A percentile compares a stretch with the other conserved stretches of the same genome.
Conservation (phyloP, 2,329 filamentous ascomycete species). For the Akanthomyces muscarius region DNA sequence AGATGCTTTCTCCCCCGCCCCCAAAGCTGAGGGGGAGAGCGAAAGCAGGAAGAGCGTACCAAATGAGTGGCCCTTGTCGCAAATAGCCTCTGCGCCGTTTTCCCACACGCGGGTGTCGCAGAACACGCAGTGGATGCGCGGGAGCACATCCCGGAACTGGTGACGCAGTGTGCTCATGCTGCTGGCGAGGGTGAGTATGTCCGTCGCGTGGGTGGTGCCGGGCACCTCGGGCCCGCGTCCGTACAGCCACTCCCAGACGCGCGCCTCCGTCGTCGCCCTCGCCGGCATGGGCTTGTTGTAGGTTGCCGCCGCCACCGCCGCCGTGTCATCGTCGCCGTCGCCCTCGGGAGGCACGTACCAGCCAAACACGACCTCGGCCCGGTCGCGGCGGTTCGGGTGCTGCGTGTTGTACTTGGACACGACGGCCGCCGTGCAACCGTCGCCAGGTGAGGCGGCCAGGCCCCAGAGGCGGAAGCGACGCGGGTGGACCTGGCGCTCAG, state of each 20-base stretch:
- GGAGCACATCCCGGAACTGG: conserved; percentile 36
- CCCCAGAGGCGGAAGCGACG: conserved; percentile 52
- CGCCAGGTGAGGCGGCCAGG: conserved; percentile 48
- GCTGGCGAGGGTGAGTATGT: neutral
- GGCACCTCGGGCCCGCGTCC: conserved; percentile 45
- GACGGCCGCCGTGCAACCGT: conserved; percentile 48
- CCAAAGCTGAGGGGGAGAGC: too few species aligned
- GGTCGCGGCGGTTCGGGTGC: conserved; percentile 41
- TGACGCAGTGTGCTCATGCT: conserved; percentile 27
- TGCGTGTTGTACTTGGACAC: conserved; percentile 46
- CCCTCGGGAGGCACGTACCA: conserved; percentile 24
- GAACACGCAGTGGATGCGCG: conserved; percentile 43
- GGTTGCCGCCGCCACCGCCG: neutral
- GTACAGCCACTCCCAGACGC: conserved; percentile 58
- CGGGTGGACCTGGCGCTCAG: conserved; percentile 42
- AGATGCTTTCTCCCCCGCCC: too few species aligned
- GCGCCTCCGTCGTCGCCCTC: conserved; percentile 49
- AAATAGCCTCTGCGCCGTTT: conserved; percentile 34
- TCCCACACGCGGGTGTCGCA: conserved; percentile 37
- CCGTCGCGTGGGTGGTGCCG: conserved; percentile 24
- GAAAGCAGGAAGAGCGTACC: conserved; percentile 28
- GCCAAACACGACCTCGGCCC: conserved; percentile 37
- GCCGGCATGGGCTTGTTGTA: conserved; percentile 3
- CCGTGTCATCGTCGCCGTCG: conserved; percentile 14
- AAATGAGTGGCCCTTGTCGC: conserved; percentile 38